A percentile compares a stretch with the other conserved stretches of the same genome.
Evolutionary conservation across 179 eudicot species (phyloP).

Genomic region (Silene noctiflora): DNA sequence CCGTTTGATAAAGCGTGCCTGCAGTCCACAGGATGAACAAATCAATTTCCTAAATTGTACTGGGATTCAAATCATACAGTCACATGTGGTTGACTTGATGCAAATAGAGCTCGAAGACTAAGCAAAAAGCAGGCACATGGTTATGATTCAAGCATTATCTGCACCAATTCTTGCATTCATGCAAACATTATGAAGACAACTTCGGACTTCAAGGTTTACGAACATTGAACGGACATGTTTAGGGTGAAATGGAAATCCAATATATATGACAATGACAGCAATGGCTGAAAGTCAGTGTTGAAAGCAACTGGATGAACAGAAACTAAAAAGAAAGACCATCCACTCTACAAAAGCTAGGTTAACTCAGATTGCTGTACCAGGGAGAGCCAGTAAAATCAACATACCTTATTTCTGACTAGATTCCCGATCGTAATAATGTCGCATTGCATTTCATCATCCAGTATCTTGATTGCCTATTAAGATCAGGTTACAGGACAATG

Average conservation of each 20-base stretch:
- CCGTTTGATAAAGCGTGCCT: constrained; percentile 91
- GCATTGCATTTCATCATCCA: constrained; percentile 91
- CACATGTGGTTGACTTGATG: not conserved
- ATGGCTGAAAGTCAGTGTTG: no score
- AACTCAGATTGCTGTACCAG: no score
- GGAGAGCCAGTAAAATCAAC: not conserved
- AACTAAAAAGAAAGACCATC: not conserved
- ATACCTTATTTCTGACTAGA: constrained; percentile 81
- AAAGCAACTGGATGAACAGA: no score
- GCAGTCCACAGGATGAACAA: constrained; percentile 20
- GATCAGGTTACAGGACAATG: constrained; percentile 1
- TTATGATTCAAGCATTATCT: no score
- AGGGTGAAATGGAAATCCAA: no score
- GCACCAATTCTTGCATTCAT: no score
- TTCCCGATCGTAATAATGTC: constrained; percentile 82
- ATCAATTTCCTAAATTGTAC: not conserved
- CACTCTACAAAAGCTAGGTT: not conserved
- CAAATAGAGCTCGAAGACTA: no score
- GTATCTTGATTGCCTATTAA: constrained; percentile 70
- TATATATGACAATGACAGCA: no score
- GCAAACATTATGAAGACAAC: no score
- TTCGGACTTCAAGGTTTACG: no score
- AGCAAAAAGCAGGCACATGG: no score
- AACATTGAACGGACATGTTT: no score
- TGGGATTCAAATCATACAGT: not conserved